Evolutionary conservation across 257 asterid species (phyloP), one percentile per base, ranked within the genome.

Genomic region (Lantana camara): DNA sequence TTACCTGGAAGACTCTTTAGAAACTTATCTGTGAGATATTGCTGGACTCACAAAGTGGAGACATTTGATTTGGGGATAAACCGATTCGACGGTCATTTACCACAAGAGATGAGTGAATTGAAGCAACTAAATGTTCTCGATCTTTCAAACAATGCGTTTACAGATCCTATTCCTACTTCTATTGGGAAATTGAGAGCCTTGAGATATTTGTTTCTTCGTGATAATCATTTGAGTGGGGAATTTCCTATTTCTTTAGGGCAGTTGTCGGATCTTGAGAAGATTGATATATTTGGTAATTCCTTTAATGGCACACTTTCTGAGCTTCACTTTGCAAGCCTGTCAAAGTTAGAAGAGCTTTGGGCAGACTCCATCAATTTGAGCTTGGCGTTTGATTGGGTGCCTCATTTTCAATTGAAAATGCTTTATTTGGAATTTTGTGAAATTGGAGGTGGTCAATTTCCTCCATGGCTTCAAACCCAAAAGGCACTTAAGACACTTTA

Each of bases 321-420:
- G 50, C 30, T 47, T 30, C 68, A 46, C 57, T 46, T 62, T 46
- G 46, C 45, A 9, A 45, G 10, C 13, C 56, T 45, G 11, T 44
- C 30, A 24, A 61, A 29, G n/a, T 29, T 61, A 29, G 3, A 20
- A 20, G 0, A 0, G 7, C n/a, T 63, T 63, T 0, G 0, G 9
- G n/a, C 14, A 12, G 2, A 7, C 3, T 40, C 29, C 8, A 13
- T 63, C 5, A 20, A 48, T 20, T 63, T 63, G 5, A 32, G 34
- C 4, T 24, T 64, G 16, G 6, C 41, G 7, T 11, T 2, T 13
- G 16, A 64, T 14, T 64, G 40, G 68, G 34, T 47, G 48, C 58
- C 58, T 17, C 48, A 30, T 63, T 48, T 47, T 17, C 58, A 48
- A 63, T 17, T 64, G 9, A 9, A 50, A 22, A 7, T 3, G 6